Evolutionary conservation across 352 stramenopile species (phyloP).

Genomic region (Pythium rishiriense): DNA sequence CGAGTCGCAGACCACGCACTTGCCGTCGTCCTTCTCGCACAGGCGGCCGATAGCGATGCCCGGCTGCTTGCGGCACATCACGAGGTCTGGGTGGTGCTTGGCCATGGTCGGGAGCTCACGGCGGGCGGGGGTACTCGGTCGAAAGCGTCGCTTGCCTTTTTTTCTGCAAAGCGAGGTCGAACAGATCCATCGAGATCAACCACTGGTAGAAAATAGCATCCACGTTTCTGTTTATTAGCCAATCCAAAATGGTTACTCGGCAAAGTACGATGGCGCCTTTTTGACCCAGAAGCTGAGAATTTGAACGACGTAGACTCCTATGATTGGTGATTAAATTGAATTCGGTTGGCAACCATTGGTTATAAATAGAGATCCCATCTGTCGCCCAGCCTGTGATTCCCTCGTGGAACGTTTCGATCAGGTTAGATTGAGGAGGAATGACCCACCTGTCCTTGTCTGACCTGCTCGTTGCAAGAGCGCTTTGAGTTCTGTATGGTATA

Average conservation of each 20-base stretch:
- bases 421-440: slow-evolving; percentile 29
- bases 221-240: slow-evolving; percentile 15
- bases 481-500: slow-evolving; percentile 81
- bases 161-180: slow-evolving; percentile 6
- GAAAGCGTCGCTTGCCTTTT: slow-evolving; percentile 7
- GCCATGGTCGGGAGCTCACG: slow-evolving; percentile 80
- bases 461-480: slow-evolving; percentile 12
- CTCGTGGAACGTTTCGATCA: background rate
- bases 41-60: slow-evolving; percentile 96
- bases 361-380: slow-evolving; percentile 13
- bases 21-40: slow-evolving; percentile 99
- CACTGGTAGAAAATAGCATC: slow-evolving; percentile 7
- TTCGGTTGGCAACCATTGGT: background rate
- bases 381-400: slow-evolving; percentile 11
- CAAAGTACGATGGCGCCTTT: slow-evolving; percentile 27
- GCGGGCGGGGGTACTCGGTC: background rate
- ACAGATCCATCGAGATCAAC: slow-evolving; percentile 6
- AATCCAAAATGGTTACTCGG: background rate
- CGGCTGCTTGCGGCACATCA: slow-evolving; percentile 99
- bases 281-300: slow-evolving; percentile 13
- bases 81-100: slow-evolving; percentile 99
- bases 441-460: slow-evolving; percentile 4
- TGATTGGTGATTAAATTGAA: slow-evolving; percentile 17
- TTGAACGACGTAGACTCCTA: background rate
- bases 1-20: slow-evolving; percentile 99